These are phyloP conservation scores for Colletotrichum simmondsii DNA, from an alignment of 2,329 filamentous ascomycete genomes.

Conservation along the genomic window DNA sequence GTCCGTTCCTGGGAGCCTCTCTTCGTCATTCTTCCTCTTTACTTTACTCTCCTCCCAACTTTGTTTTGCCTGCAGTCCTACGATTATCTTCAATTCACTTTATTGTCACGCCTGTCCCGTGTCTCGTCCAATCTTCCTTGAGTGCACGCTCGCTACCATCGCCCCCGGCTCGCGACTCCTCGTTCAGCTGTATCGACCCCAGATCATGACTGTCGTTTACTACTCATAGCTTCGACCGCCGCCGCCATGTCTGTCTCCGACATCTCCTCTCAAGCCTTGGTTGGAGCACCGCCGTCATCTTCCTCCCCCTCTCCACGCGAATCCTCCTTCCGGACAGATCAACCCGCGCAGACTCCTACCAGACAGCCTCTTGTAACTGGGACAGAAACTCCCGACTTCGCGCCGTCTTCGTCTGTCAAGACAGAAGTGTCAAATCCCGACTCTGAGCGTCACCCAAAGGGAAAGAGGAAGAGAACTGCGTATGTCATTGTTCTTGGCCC, in stretches of 20 bases:
- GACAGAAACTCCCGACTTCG: neutral
- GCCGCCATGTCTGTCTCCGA: slow-evolving; percentile 22
- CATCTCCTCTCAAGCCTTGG: slow-evolving; percentile 10
- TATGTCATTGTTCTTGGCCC: slow-evolving; percentile 50
- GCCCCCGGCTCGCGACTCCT: neutral
- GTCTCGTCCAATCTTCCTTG: neutral
- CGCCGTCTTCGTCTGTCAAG: neutral
- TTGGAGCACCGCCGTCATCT: neutral
- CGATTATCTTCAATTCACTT: neutral
- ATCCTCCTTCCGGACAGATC: slow-evolving; percentile 5
- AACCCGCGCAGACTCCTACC: neutral
- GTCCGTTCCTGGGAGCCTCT: slow-evolving; percentile 24
- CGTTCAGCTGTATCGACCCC: neutral
- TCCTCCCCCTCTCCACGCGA: slow-evolving; percentile 20
- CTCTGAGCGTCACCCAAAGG: slow-evolving; percentile 63
- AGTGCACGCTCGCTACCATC: neutral
- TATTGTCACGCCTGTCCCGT: neutral
- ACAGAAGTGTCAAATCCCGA: slow-evolving; percentile 34
- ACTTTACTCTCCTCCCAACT: neutral
- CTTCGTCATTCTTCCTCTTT: slow-evolving; percentile 20
- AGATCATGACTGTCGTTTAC: slow-evolving; percentile 17
- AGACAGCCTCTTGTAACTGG: neutral
- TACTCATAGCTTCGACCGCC: neutral
- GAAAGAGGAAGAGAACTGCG: slow-evolving; percentile 73
- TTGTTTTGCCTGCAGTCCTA: neutral